Conservation (phyloP, 1,139 yeast species). For the Yamadazyma taylorii region DNA sequence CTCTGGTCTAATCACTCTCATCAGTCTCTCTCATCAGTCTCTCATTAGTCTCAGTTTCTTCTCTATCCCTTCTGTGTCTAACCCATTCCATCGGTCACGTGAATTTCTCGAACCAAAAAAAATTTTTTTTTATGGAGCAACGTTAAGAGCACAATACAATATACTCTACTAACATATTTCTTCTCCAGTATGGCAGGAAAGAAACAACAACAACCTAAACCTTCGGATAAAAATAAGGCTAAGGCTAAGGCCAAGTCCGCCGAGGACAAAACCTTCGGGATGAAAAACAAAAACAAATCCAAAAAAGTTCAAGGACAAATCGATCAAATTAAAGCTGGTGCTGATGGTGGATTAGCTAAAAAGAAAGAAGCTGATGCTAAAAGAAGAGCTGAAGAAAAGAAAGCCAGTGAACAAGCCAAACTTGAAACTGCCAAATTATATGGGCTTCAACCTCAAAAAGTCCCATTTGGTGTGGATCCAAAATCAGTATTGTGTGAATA, state of each 20-base stretch:
- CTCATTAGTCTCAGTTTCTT: no score
- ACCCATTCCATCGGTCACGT: no score
- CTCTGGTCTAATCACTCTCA: no score
- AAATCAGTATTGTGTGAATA: conserved; percentile 88
- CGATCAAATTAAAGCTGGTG: conserved; percentile 68
- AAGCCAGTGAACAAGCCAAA: conserved; percentile 87
- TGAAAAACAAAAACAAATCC: conserved; percentile 91
- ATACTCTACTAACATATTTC: conserved; percentile 4
- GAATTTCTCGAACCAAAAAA: conserved; percentile 7
- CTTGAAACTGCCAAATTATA: conserved; percentile 81
- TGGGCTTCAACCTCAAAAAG: conserved; percentile 75
- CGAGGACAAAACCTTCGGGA: conserved; percentile 91
- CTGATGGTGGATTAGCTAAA: conserved; percentile 61
- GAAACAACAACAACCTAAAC: conserved; percentile 61
- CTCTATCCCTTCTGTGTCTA: no score
- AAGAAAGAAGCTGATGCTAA: conserved; percentile 78
- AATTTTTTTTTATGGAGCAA: conserved; percentile 4
- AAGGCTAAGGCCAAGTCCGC: conserved; percentile 67
- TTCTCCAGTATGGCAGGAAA: conserved; percentile 65
- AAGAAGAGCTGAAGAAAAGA: conserved; percentile 79
- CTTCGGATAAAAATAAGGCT: conserved; percentile 60
- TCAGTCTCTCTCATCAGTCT: no score
- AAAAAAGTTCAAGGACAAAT: conserved; percentile 87
- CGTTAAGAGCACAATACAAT: not conserved
- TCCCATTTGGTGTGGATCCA: conserved; percentile 98